Evolutionary conservation across 345 rosid species (phyloP), one percentile per base, ranked within the genome.

Genomic region (Passiflora organensis): DNA sequence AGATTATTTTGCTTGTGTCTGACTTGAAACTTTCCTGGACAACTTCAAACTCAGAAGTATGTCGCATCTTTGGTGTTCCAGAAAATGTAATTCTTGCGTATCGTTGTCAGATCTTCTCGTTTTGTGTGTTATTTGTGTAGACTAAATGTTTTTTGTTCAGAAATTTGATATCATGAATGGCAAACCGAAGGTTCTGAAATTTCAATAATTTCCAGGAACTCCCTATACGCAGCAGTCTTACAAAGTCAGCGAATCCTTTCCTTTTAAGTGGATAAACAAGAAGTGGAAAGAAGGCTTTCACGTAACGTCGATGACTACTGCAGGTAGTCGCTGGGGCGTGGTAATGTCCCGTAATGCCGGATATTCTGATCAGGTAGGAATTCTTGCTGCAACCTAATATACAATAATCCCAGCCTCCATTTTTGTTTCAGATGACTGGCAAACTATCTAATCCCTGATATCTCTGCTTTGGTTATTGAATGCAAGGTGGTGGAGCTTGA

Each of bases 221-320:
- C 86, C 95, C 41, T 91, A 85, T 63, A 87, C 95, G 47, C 98
- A 91, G 72, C 98, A 91, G 62, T 91, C 98, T 6, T 91, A 91
- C 79, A 91, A 91, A 87, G 98, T 91, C 51, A 91, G 98, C 45
- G 96, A 91, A 68, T 81, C 96, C 37, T 91, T 91, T 66, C 98
- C 98, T 48, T 91, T 83, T 72, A 91, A 87, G 64, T 91, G 98
- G 98, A 91, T 91, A 67, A 91, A 88, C 49, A 91, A 91, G 73
- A 91, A 91, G 75, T 91, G 98, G 95, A 91, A 91, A 74, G 98
- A 91, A 80, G 98, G 98, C 9, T 91, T 91, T 70, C 95, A 88
- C 59, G 96, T 91, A 59, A 91, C 98, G 2, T 88, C 98, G 53
- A 85, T 91, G 96, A 88, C 98, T 12, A 87, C 95, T 1, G 90